phyloP scores from a whole-genome alignment of 1,139 yeast species.

The Taiozyma sp. region DNA sequence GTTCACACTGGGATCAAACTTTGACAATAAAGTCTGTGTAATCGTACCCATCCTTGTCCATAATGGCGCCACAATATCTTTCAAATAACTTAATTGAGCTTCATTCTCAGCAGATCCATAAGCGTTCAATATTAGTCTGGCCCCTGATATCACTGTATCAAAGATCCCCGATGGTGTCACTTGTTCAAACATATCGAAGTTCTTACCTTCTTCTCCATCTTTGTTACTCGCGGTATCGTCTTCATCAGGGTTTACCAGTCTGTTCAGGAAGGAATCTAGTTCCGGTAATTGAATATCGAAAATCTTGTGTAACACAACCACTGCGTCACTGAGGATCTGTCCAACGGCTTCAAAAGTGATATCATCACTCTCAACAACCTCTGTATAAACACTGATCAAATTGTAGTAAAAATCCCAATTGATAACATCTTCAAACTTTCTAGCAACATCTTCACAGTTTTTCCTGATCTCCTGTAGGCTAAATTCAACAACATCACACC shows the following conservation, averaged over 20 bases:
- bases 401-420: slow-evolving; percentile 43
- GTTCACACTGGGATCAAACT: slow-evolving; percentile 21
- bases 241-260: slow-evolving; percentile 8
- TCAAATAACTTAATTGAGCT: slow-evolving; percentile 21
- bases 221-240: slow-evolving; percentile 2
- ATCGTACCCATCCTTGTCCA: slow-evolving; percentile 22
- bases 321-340: slow-evolving; percentile 7
- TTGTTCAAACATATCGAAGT: slow-evolving; percentile 22
- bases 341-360: slow-evolving; percentile 8
- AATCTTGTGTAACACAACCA: slow-evolving; percentile 11
- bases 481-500: slow-evolving; percentile 28
- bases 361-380: slow-evolving; percentile 27
- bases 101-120: slow-evolving; percentile 23
- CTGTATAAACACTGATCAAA: slow-evolving; percentile 41
- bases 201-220: slow-evolving; percentile 5
- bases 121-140: slow-evolving; percentile 24
- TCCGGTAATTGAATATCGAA: slow-evolving; percentile 22
- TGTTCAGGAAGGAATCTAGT: slow-evolving; percentile 17
- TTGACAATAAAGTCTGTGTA: slow-evolving; percentile 23
- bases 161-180: slow-evolving; percentile 25
- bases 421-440: slow-evolving; percentile 12
- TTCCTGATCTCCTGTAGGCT: slow-evolving; percentile 33
- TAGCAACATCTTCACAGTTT: slow-evolving; percentile 22
- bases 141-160: slow-evolving; percentile 28
- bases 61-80: slow-evolving; percentile 5